phyloP scores from a whole-genome alignment of 495 filamentous ascomycete genomes.

The Penicillium pulvis region DNA sequence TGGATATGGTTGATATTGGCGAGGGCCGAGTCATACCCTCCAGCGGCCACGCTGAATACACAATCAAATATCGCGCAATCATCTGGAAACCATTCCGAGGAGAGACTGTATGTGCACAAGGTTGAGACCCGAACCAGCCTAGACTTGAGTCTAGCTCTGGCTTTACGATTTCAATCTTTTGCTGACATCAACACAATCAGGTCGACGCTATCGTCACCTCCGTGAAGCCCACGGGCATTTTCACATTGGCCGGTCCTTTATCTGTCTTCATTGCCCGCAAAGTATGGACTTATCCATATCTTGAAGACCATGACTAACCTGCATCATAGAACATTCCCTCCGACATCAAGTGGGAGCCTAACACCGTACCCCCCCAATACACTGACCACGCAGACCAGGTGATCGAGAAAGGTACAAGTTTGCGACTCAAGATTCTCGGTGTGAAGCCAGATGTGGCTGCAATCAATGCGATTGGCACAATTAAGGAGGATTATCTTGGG shows the following conservation, averaged over 20 bases:
- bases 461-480: constrained; percentile 95
- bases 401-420: constrained; percentile 89
- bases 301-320: constrained; percentile 18
- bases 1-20: constrained; percentile 90
- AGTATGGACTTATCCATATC: constrained; percentile 51
- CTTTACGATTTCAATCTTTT: constrained; percentile 1
- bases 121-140: background rate
- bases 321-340: constrained; percentile 76
- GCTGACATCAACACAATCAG: constrained; percentile 46
- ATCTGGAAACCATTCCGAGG: constrained; percentile 97
- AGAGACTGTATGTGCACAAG: constrained; percentile 74
- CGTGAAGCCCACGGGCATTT: constrained; percentile 90
- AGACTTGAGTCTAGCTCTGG: constrained; percentile 63
- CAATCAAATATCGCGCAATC: constrained; percentile 89
- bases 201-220: constrained; percentile 89
- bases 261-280: constrained; percentile 85
- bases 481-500: constrained; percentile 79
- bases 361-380: constrained; percentile 82
- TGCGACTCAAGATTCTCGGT: constrained; percentile 91
- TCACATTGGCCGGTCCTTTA: constrained; percentile 85
- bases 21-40: constrained; percentile 89
- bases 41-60: constrained; percentile 89
- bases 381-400: constrained; percentile 87
- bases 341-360: constrained; percentile 91
- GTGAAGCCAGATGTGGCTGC: constrained; percentile 86